Percentiles rank a stretch among this genome's conserved stretches.
Evolutionary conservation across 1,284 basidiomycete species (phyloP).

Genomic region (Cystobasidiaceae sp.): DNA sequence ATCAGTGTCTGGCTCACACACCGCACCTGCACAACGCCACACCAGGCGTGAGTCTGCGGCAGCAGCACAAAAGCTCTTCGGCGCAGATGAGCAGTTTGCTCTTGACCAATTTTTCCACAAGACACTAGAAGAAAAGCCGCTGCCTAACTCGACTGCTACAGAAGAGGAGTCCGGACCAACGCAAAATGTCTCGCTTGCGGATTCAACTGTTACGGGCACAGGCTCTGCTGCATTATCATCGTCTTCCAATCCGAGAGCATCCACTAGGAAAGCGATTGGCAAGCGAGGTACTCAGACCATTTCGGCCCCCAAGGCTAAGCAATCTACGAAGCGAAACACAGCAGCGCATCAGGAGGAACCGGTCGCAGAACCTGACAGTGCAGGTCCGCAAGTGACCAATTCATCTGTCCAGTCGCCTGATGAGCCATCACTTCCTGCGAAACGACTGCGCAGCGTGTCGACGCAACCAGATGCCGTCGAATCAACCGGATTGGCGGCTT

Average conservation of each 20-base stretch:
- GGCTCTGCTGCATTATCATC: too few relatives aligned
- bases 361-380: neutral
- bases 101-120: constrained; percentile 24
- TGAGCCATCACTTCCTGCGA: too few relatives aligned
- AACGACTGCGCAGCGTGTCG: too few relatives aligned
- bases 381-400: neutral
- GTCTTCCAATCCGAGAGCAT: too few relatives aligned
- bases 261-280: neutral
- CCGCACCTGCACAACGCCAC: neutral
- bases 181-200: too few relatives aligned
- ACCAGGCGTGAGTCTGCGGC: neutral
- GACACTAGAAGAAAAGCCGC: neutral
- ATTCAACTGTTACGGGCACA: too few relatives aligned
- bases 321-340: neutral
- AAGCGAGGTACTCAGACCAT: neutral
- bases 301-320: neutral
- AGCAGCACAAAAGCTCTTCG: constrained; percentile 10
- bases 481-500: too few relatives aligned
- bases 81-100: constrained; percentile 9
- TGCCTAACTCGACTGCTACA: too few relatives aligned
- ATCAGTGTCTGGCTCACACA: neutral
- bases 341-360: neutral
- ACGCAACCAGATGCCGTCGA: too few relatives aligned
- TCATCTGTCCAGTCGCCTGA: too few relatives aligned
- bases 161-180: too few relatives aligned